Percentiles rank a stretch among this genome's conserved stretches.
These are phyloP conservation scores for Hemisphaericaspora xylanilytica DNA, from an alignment of 1,139 yeast species.

Conservation along the genomic window DNA sequence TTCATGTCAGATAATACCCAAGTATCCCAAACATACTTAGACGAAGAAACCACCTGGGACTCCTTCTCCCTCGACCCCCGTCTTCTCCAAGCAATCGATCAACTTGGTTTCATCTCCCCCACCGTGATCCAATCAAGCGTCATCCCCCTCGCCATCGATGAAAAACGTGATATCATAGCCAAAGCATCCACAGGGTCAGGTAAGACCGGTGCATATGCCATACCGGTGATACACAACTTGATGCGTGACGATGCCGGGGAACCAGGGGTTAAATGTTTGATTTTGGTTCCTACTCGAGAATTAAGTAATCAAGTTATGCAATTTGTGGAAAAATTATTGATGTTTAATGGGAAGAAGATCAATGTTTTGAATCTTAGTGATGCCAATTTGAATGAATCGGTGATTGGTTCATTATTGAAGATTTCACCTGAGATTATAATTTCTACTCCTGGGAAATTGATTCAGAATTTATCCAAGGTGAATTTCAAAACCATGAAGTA, in stretches of 20 bases:
- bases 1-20: conserved; percentile 24
- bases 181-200: conserved; percentile 91
- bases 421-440: conserved; percentile 80
- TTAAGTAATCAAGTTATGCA: conserved; percentile 78
- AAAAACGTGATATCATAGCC: conserved; percentile 82
- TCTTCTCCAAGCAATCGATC: conserved; percentile 77
- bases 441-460: conserved; percentile 82
- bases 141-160: conserved; percentile 87
- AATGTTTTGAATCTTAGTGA: conserved; percentile 67
- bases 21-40: conserved; percentile 65
- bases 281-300: conserved; percentile 84
- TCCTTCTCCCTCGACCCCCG: conserved; percentile 76
- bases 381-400: conserved; percentile 68
- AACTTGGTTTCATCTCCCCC: conserved; percentile 79
- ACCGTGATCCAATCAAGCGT: conserved; percentile 88
- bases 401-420: conserved; percentile 64
- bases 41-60: conserved; percentile 69
- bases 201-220: conserved; percentile 79
- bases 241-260: conserved; percentile 31
- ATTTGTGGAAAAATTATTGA: conserved; percentile 64
- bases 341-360: conserved; percentile 68
- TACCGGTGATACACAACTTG: conserved; percentile 74
- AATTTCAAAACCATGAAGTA: conserved; percentile 57
- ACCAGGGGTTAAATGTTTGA: conserved; percentile 48
- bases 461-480: conserved; percentile 55